A percentile compares a stretch with the other conserved stretches of the same genome.
Conservation (phyloP, 805 yeast genomes). For the Myxozyma mucilagina region DNA sequence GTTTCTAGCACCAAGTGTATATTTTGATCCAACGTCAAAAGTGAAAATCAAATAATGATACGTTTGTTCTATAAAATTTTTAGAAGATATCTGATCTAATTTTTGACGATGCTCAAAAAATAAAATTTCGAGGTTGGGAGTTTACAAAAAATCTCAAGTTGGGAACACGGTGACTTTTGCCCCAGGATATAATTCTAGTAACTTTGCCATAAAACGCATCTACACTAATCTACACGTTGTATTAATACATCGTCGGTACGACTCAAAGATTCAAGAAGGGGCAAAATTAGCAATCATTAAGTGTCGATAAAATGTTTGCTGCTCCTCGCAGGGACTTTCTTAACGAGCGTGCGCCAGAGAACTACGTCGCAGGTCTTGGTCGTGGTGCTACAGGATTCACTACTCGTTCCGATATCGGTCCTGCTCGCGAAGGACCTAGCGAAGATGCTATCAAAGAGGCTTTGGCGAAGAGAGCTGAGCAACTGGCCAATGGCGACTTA, state of each 20-base stretch:
- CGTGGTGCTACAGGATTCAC: conserved; percentile 95
- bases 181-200: not conserved
- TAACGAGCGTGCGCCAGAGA: conserved; percentile 83
- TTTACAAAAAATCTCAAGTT: not conserved
- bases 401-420: conserved; percentile 75
- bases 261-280: not conserved
- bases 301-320: conserved; percentile 17
- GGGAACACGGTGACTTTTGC: not conserved
- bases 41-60: too few relatives aligned
- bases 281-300: not conserved
- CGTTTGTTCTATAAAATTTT: too few relatives aligned
- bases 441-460: conserved; percentile 42
- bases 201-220: not conserved
- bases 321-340: conserved; percentile 51
- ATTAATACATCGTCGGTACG: not conserved
- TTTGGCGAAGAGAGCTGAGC: conserved; percentile 31
- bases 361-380: conserved; percentile 89
- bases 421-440: conserved; percentile 45
- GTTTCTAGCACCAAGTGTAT: too few relatives aligned
- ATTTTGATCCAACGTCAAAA: too few relatives aligned
- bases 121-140: conserved; percentile 1
- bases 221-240: not conserved
- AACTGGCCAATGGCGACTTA: conserved; percentile 34
- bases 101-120: not conserved
- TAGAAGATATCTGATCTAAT: too few relatives aligned